Base-by-base conservation (phyloP, 805 yeast genomes). In the Wickerhamomyces sydowiorum region DNA sequence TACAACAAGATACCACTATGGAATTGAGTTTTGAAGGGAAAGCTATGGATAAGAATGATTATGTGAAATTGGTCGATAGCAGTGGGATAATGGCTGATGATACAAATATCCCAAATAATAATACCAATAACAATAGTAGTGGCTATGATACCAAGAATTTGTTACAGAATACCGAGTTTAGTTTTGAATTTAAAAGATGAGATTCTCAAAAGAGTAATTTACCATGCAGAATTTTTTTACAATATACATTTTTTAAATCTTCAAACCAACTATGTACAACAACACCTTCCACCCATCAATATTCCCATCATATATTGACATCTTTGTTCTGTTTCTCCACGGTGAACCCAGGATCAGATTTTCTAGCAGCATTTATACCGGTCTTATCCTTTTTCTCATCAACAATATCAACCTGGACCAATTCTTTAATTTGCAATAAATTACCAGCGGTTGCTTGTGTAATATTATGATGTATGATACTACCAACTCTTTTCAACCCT, bases 371-470 rank as follows among this genome's bases (percentile, higher is more conserved):
- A 41, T 81, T 69, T 60, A 80, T 69, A 55, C 85, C 73, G 15
- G 64, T 61, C 41, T 70, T 73, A 1, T 79, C 62, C 51, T 79
- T 63, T 17, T 66, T 66, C 23, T 69, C 64, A 35, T 79, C 81
- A 10, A 83, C 79, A 29, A 88, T 66, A 52, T 88, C 91, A 23
- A 91, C 93, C 37, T 76, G 76, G 8, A 91, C 90, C 43, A 91
- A 69, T 61, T 91, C 97, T 63, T 91, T 91, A 36, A 91, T 86
- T 45, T 74, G 70, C 25, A 87, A 78, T 43, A 91, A 73, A 69
- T 82, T 80, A 61, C 96, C 96, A 3, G 98, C 96, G 45, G 82
- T 76, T 27, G 82, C 76, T 14, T 95, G 89, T 12, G 83, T 72
- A 4, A 86, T 87, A 37, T 67, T 65, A 54, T 80, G 90, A 64